phyloP scores from a whole-genome alignment of 352 stramenopile genomes.

The Aphanomyces astaci region DNA sequence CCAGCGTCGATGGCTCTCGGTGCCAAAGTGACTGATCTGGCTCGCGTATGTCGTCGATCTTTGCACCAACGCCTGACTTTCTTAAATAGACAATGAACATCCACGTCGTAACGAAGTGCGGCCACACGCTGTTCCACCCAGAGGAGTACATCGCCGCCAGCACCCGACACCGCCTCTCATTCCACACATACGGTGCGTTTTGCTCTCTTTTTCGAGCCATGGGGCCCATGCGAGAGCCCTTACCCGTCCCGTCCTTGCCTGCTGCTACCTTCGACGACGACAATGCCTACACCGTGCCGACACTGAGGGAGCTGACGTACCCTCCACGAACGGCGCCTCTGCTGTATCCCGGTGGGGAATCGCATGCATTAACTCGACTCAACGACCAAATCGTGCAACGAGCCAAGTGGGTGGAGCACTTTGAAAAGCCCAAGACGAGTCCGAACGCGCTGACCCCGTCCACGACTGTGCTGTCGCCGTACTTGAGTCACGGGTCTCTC shows the following conservation, averaged over 20 bases:
- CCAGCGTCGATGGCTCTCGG: background rate
- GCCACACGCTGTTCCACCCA: constrained; percentile 66
- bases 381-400: constrained; percentile 64
- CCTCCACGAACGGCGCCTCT: constrained; percentile 35
- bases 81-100: constrained; percentile 32
- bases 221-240: constrained; percentile 43
- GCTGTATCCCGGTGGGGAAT: constrained; percentile 69
- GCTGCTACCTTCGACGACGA: constrained; percentile 34
- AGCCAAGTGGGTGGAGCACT: constrained; percentile 82
- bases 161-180: constrained; percentile 47
- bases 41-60: background rate
- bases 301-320: constrained; percentile 38
- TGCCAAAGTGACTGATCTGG: background rate
- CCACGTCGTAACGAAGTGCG: constrained; percentile 57
- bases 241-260: background rate
- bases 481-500: constrained; percentile 92
- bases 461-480: constrained; percentile 95
- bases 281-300: constrained; percentile 49
- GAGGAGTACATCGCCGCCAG: constrained; percentile 46
- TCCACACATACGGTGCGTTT: constrained; percentile 67
- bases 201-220: constrained; percentile 42
- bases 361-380: constrained; percentile 58
- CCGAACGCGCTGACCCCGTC: constrained; percentile 85
- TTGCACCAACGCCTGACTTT: background rate
- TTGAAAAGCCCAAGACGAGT: constrained; percentile 97